These are phyloP conservation scores for Pythium vanterpoolii DNA, from an alignment of 352 stramenopile species.

Conservation along the genomic window DNA sequence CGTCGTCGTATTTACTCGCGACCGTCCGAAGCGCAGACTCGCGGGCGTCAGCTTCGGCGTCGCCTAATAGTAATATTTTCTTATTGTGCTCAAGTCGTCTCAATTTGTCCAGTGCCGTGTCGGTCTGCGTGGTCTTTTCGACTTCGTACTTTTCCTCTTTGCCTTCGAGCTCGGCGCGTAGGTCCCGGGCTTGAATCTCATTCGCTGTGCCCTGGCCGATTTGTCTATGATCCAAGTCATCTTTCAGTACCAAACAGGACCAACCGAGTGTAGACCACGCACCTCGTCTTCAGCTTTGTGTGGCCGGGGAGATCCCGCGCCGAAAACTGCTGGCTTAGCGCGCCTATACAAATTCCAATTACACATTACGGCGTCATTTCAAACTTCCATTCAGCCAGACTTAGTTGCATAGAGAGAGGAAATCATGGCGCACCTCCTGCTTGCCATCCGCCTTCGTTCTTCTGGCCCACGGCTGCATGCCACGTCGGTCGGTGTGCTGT, in stretches of 20 bases:
- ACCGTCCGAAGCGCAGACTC: constrained; percentile 88
- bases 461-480: constrained; percentile 82
- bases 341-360: constrained; percentile 31
- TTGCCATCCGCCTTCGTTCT: constrained; percentile 86
- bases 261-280: too few species aligned
- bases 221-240: constrained; percentile 39
- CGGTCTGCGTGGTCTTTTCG: constrained; percentile 69
- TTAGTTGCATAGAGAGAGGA: neutral
- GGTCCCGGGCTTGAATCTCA: constrained; percentile 70
- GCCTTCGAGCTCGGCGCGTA: constrained; percentile 70
- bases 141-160: constrained; percentile 73
- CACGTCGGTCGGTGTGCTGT: constrained; percentile 84
- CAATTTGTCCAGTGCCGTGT: constrained; percentile 78
- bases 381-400: neutral
- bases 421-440: constrained; percentile 41
- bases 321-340: constrained; percentile 77
- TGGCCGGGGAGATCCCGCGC: constrained; percentile 79
- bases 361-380: neutral
- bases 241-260: neutral
- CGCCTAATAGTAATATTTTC: constrained; percentile 73
- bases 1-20: constrained; percentile 87
- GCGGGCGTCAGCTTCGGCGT: constrained; percentile 65
- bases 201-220: constrained; percentile 78
- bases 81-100: constrained; percentile 77
- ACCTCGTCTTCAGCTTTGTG: constrained; percentile 83